Evolutionary conservation across 495 filamentous ascomycete species (phyloP).

Genomic region (Lophium mytilinum): DNA sequence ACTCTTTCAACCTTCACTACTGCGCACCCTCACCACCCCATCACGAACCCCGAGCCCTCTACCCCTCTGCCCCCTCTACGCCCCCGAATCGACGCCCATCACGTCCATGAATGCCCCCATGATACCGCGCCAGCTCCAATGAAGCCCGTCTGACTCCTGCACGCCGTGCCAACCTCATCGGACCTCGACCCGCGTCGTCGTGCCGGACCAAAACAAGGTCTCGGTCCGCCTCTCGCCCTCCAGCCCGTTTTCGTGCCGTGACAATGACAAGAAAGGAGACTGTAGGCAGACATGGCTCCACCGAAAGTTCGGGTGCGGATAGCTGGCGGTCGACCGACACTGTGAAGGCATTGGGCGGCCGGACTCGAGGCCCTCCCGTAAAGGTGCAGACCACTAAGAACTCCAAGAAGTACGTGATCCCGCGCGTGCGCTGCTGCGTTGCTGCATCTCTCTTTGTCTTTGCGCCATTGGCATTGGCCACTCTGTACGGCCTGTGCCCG

Average conservation of each 20-base stretch:
- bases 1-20: too few species aligned
- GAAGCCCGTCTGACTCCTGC: background rate
- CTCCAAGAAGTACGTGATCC: conserved; percentile 26
- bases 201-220: conserved; percentile 3
- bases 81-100: too few species aligned
- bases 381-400: conserved; percentile 50
- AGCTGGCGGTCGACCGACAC: conserved; percentile 54
- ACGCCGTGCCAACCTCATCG: background rate
- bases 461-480: background rate
- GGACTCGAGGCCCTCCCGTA: conserved; percentile 42
- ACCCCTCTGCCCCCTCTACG: too few species aligned
- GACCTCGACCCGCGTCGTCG: conserved; percentile 3
- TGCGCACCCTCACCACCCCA: background rate
- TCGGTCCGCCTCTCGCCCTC: background rate
- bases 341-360: conserved; percentile 41
- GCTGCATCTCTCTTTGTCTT: conserved; percentile 1
- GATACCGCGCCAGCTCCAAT: background rate
- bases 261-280: conserved; percentile 53
- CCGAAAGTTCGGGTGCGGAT: conserved; percentile 52
- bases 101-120: background rate
- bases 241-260: conserved; percentile 2
- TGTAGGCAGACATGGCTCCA: conserved; percentile 50
- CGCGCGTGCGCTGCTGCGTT: background rate
- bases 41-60: background rate
- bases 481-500: background rate